These are phyloP conservation scores for Cryphonectria naterciae DNA, from an alignment of 2,329 filamentous ascomycete genomes.

Conservation along the genomic window DNA sequence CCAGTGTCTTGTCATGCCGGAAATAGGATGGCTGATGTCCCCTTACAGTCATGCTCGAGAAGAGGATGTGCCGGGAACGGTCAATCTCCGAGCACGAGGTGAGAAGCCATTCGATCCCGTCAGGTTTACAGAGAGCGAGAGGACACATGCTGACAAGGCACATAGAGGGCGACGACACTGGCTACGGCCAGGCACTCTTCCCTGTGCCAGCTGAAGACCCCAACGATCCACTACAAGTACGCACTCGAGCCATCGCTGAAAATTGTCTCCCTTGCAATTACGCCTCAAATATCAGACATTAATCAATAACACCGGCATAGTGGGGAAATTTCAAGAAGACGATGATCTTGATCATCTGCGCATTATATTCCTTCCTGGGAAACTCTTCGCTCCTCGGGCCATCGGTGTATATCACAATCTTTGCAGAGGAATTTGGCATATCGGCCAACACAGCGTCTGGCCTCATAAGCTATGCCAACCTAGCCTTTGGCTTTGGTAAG, in stretches of 20 bases:
- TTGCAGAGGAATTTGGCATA: conserved; percentile 55
- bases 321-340: conserved; percentile 61
- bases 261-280: background rate
- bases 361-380: conserved; percentile 61
- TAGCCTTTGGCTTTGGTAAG: conserved; percentile 61
- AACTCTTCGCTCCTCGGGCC: conserved; percentile 61
- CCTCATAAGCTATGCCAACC: conserved; percentile 62
- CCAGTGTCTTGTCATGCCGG: too few species aligned
- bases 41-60: conserved; percentile 56
- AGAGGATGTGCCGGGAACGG: conserved; percentile 59
- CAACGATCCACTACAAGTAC: conserved; percentile 56
- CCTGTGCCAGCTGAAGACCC: conserved; percentile 64
- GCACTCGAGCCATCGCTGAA: background rate
- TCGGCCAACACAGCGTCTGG: conserved; percentile 55
- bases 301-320: conserved; percentile 34
- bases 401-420: conserved; percentile 61
- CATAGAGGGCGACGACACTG: conserved; percentile 49
- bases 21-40: conserved; percentile 3
- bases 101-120: conserved; percentile 10
- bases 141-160: background rate
- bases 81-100: conserved; percentile 50
- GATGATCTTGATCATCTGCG: conserved; percentile 57
- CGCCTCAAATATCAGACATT: background rate
- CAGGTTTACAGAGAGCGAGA: background rate
- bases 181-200: conserved; percentile 62